Base-by-base conservation (phyloP, 768 basidiomycete species). In the Boletus rubescentipes region DNA sequence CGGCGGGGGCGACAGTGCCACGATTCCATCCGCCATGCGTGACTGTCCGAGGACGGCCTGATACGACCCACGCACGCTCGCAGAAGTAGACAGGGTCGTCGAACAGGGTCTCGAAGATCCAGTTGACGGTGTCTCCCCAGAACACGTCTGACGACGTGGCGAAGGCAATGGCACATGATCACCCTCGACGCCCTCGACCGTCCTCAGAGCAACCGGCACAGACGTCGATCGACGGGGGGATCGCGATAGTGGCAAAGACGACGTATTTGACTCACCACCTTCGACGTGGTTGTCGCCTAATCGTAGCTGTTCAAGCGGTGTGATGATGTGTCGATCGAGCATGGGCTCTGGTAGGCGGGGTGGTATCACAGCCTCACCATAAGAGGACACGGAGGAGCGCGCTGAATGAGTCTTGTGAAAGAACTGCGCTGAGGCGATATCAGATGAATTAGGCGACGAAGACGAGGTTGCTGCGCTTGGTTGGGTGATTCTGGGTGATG, bases 391-490 rank as follows among this genome's bases (percentile, higher is more conserved):
- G 0, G 85, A 86, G 1, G 85, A 86, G 10, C 76, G 75, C 0
- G 75, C 67, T 1, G 79, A 79, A 46, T 73, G 69, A 0, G 81
- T 74, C 38, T 71, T 72, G 43, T 77, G 70, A 65, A 84, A 85
- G 65, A 79, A 82, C 23, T 73, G 74, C 0, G 77, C 71, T 1
- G 83, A 82, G 3, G 80, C 79, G 18, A 80, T 74, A 39, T 84
- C 82, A 15, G 82, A 82, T 3, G 80, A 81, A 44, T 78, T 75
- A 7, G 85, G 83, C 1, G 86, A 88, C 0, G 87, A 82, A 0
- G 86, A 82, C 10, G 78, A 69, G 0, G 85, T 84, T 0, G 79
- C 75, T 7, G 76, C 77, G 55, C 79, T 80, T 0, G 76, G 77
- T 15, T 76, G 71, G 2, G 69, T 55, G 26, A 51, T 51, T 42